Evolutionary conservation across 2,329 filamentous ascomycete species (phyloP), one percentile per base, ranked within the genome.

Genomic region (Alternaria sp.): DNA sequence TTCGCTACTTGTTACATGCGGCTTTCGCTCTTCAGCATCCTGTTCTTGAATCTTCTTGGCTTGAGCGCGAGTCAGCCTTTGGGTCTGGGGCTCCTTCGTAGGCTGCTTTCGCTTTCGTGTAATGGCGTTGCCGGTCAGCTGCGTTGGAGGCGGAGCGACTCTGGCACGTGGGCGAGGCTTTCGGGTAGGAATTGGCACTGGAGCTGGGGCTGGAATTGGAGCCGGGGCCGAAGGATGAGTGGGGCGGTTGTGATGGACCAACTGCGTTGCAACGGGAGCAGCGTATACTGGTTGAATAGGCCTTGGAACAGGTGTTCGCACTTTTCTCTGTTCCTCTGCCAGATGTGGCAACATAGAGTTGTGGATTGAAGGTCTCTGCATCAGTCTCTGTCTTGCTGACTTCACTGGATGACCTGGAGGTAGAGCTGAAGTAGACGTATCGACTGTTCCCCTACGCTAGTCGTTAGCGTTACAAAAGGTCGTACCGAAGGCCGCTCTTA

Each of bases 291-390:
- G 5, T 5, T 23, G 21, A 5, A 1, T 15, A 15, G 10, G 15
- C 10, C 26, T 26, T 3, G 57, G 21, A 8, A 9, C 47, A 17
- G 36, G 47, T 23, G 11, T 23, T 15, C 44, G 28, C 3, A 51
- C 12, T 21, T 49, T 52, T 17, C 11, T 50, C 13, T 61, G 46
- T 19, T 54, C 49, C 11, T 40, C 55, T 12, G 26, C 11, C 9
- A 15, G 21, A n/a, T 47, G 55, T 19, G 62, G 28, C 11, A 69
- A 46, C 36, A 64, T 68, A 3, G 69, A 62, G 43, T 72, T 54
- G 19, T 66, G 61, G 10, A 73, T 73, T 6, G 69, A 73, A 6
- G 66, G 57, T 10, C 71, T 61, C 47, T 67, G 69, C 59, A 73
- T 65, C 28, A 73, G 55, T 26, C 64, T 68, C 15, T 54, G 58